Evolutionary conservation across 1,284 basidiomycete species (phyloP).

Genomic region (Coniferiporia weirii): DNA sequence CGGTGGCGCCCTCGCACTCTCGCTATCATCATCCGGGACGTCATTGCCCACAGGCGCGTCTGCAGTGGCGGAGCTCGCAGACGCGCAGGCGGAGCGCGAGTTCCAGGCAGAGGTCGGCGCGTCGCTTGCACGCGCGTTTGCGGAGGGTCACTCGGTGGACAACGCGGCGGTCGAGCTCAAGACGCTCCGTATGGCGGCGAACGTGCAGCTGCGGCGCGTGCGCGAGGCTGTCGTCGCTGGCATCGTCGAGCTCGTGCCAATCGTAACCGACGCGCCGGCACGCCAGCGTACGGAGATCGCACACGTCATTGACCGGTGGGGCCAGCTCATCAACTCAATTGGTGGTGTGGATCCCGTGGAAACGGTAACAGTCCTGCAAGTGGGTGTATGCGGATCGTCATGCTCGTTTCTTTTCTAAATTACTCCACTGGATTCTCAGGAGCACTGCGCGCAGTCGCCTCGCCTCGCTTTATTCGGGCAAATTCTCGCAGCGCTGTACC

Average conservation of each 20-base stretch:
- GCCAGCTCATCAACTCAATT: conserved; percentile 63
- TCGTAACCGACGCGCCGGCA: conserved; percentile 35
- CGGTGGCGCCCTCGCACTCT: conserved; percentile 32
- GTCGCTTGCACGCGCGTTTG: conserved; percentile 84
- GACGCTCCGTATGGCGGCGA: conserved; percentile 90
- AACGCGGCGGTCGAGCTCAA: conserved; percentile 91
- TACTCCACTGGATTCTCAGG: conserved; percentile 34
- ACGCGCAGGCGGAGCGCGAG: conserved; percentile 55
- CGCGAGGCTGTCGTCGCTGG: conserved; percentile 73
- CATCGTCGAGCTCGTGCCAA: conserved; percentile 60
- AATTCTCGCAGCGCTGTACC: conserved; percentile 69
- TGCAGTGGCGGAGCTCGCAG: conserved; percentile 30
- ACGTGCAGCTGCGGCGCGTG: conserved; percentile 76
- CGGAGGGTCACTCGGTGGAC: conserved; percentile 86
- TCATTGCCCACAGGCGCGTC: conserved; percentile 29
- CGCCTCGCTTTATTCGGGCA: conserved; percentile 67
- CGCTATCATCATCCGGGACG: conserved; percentile 31
- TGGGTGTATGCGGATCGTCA: conserved; percentile 27
- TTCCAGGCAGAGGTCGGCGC: conserved; percentile 74
- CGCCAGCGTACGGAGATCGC: conserved; percentile 60
- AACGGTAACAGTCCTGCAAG: conserved; percentile 67
- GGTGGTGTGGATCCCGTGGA: conserved; percentile 73
- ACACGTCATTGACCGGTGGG: conserved; percentile 61
- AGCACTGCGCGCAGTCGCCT: conserved; percentile 56
- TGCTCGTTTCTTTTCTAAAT: too few relatives aligned